phyloP scores from a whole-genome alignment of 2,329 filamentous ascomycete genomes.

The Emydomyces testavorans region DNA sequence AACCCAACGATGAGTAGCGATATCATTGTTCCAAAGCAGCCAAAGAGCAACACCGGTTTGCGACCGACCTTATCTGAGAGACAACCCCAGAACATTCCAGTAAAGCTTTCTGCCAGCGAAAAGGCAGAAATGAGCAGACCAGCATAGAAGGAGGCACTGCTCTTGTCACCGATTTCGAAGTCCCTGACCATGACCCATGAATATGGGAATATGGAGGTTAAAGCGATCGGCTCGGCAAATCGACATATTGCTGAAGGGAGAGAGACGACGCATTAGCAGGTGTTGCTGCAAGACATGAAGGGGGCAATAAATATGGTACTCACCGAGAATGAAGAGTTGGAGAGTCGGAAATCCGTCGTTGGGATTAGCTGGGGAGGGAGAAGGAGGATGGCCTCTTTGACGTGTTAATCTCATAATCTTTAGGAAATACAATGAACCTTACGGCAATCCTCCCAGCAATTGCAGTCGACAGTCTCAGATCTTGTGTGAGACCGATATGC shows the following conservation, averaged over 20 bases:
- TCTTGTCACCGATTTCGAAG: constrained; percentile 58
- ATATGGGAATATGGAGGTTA: constrained; percentile 90
- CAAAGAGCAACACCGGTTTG: constrained; percentile 69
- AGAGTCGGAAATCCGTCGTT: constrained; percentile 66
- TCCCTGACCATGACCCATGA: constrained; percentile 72
- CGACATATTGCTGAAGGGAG: constrained; percentile 64
- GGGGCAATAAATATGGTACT: constrained; percentile 23
- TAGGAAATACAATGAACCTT: constrained; percentile 41
- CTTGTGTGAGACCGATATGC: background rate
- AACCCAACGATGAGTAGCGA: constrained; percentile 76
- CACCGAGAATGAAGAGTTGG: constrained; percentile 78
- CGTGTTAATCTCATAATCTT: constrained; percentile 51
- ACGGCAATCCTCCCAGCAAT: constrained; percentile 31
- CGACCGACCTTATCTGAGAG: constrained; percentile 69
- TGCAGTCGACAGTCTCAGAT: constrained; percentile 1
- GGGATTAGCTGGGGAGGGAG: constrained; percentile 40
- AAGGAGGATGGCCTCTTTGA: constrained; percentile 30
- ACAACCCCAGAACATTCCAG: constrained; percentile 64
- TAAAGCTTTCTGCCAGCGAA: constrained; percentile 64
- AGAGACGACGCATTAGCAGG: background rate
- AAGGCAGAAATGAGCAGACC: constrained; percentile 80
- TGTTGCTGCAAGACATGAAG: background rate
- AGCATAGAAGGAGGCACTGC: constrained; percentile 76
- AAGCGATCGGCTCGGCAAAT: constrained; percentile 79
- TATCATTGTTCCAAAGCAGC: constrained; percentile 66